Percentiles rank a stretch among this genome's conserved stretches.
These are phyloP conservation scores for Dictyostelium intermedium DNA, from an alignment of 78 protist genomes.

Conservation along the genomic window DNA sequence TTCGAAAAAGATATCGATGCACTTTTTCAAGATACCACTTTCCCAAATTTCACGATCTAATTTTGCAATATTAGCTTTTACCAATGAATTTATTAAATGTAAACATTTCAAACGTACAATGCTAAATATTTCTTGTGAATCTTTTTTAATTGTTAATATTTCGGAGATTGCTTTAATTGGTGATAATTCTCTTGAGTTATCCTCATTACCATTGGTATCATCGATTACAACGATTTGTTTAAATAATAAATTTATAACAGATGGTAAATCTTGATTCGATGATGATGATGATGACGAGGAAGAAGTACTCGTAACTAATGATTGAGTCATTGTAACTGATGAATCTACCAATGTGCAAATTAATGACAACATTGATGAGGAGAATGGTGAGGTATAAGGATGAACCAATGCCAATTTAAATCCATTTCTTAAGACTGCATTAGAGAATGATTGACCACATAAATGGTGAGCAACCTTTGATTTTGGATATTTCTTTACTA, in stretches of 20 bases:
- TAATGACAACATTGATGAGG: constrained; percentile 16
- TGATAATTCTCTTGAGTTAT: constrained; percentile 22
- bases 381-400: constrained; percentile 12
- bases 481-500: constrained; percentile 51
- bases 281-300: background rate
- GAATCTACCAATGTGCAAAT: constrained; percentile 30
- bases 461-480: constrained; percentile 63
- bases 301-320: background rate
- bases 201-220: background rate
- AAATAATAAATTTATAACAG: constrained; percentile 29
- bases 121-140: background rate
- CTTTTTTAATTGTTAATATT: background rate
- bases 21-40: constrained; percentile 55
- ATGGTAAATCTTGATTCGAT: background rate
- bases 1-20: constrained; percentile 53
- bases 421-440: background rate
- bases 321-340: background rate
- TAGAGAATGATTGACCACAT: constrained; percentile 70
- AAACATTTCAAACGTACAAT: constrained; percentile 17
- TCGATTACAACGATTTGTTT: constrained; percentile 29
- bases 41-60: constrained; percentile 66
- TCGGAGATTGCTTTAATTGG: constrained; percentile 56
- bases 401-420: constrained; percentile 32
- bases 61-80: constrained; percentile 30
- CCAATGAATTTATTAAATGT: constrained; percentile 13